phyloP scores from a whole-genome alignment of 129 eudicot species.

The Deinandra increscens region DNA sequence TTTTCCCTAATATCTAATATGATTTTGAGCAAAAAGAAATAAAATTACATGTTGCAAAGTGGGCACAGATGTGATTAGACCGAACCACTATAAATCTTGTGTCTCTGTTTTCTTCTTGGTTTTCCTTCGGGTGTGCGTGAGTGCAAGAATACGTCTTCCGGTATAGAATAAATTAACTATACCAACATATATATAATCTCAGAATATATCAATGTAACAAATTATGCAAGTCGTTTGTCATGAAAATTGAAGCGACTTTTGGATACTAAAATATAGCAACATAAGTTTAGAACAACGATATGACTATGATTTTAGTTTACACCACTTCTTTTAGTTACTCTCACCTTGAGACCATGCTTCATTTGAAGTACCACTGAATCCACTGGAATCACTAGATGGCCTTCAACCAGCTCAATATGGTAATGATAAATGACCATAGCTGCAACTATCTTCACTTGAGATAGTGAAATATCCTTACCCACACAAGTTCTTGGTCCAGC shows the following conservation, averaged over 20 bases:
- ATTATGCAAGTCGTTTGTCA: too few species aligned
- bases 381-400: conserved; percentile 33
- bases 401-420: conserved; percentile 39
- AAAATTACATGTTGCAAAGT: too few species aligned
- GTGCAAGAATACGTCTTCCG: too few species aligned
- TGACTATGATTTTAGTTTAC: not conserved
- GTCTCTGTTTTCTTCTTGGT: too few species aligned
- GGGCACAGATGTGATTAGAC: too few species aligned
- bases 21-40: too few species aligned
- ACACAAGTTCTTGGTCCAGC: conserved; percentile 62
- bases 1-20: too few species aligned
- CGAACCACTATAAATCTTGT: too few species aligned
- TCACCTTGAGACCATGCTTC: conserved; percentile 56
- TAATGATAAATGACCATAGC: conserved; percentile 29
- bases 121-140: too few species aligned
- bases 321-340: not conserved
- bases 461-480: conserved; percentile 56
- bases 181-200: too few species aligned
- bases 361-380: conserved; percentile 40
- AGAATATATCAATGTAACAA: conserved; percentile 51
- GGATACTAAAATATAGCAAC: not conserved
- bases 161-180: too few species aligned
- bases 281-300: not conserved
- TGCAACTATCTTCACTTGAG: conserved; percentile 49
- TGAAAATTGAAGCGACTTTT: too few species aligned